These are phyloP conservation scores for Coemansia guatemalensis DNA, from an alignment of 192 early-diverging fungal species.

Conservation along the genomic window DNA sequence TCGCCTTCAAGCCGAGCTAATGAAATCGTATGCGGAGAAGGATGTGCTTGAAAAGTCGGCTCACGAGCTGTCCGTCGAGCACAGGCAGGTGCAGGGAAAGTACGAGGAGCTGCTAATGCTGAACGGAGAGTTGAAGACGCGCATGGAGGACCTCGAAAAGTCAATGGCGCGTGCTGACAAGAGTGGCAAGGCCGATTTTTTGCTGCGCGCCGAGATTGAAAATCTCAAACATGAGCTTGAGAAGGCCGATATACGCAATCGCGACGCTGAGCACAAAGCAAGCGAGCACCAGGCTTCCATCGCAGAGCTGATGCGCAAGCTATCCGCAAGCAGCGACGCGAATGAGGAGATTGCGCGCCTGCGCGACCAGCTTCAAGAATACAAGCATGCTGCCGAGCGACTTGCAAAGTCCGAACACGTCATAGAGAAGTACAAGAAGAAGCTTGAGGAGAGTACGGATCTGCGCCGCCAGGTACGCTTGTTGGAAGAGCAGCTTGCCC, in stretches of 20 bases:
- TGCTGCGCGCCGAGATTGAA: slow-evolving; percentile 84
- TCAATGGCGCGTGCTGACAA: slow-evolving; percentile 68
- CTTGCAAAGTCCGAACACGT: slow-evolving; percentile 91
- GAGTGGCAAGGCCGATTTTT: slow-evolving; percentile 79
- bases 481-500: slow-evolving; percentile 74
- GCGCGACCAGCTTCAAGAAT: slow-evolving; percentile 91
- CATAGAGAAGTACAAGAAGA: slow-evolving; percentile 96
- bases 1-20: slow-evolving; percentile 53
- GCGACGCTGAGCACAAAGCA: slow-evolving; percentile 65
- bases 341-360: slow-evolving; percentile 71
- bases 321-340: slow-evolving; percentile 60
- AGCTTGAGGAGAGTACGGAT: slow-evolving; percentile 85
- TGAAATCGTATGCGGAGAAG: slow-evolving; percentile 57
- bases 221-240: slow-evolving; percentile 80
- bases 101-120: slow-evolving; percentile 71
- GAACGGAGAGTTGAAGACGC: slow-evolving; percentile 67
- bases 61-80: slow-evolving; percentile 52
- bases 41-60: slow-evolving; percentile 60
- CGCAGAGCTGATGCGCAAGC: slow-evolving; percentile 63
- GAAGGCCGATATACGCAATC: slow-evolving; percentile 72
- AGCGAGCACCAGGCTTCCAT: slow-evolving; percentile 63
- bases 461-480: slow-evolving; percentile 73
- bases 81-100: slow-evolving; percentile 51
- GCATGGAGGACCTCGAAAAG: slow-evolving; percentile 78
- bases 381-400: slow-evolving; percentile 86